These are phyloP conservation scores for Mallotus repandus DNA, from an alignment of 441 rosid species.

Conservation along the genomic window DNA sequence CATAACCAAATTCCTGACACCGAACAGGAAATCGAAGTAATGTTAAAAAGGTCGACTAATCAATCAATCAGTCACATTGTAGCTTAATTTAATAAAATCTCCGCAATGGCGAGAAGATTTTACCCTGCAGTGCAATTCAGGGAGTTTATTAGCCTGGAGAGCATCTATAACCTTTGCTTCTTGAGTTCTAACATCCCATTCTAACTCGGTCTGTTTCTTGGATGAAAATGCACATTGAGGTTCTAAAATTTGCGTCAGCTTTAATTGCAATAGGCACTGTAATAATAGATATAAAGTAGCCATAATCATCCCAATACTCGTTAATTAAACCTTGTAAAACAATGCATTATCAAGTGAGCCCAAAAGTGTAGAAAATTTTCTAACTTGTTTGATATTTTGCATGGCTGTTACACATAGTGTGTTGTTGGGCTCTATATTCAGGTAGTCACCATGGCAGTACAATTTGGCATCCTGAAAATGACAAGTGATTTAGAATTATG, in stretches of 20 bases:
- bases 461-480: not conserved
- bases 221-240: constrained; percentile 26
- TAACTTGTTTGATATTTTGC: constrained; percentile 24
- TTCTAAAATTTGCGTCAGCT: constrained; percentile 24
- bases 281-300: not conserved
- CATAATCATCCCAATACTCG: constrained; percentile 15
- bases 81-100: not conserved
- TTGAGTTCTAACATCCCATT: constrained; percentile 30
- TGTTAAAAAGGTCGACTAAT: not conserved
- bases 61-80: too few relatives aligned
- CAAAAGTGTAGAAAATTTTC: not conserved
- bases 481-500: not conserved
- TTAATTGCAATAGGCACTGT: constrained; percentile 19
- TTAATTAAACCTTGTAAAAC: not conserved
- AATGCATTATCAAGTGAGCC: not conserved
- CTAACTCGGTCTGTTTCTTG: constrained; percentile 9
- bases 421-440: constrained; percentile 22
- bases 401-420: constrained; percentile 24
- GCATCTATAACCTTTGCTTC: constrained; percentile 24
- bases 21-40: constrained; percentile 13
- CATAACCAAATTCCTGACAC: constrained; percentile 34
- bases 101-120: not conserved
- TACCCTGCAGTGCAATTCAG: constrained; percentile 38
- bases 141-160: constrained; percentile 16
- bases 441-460: constrained; percentile 30